These are phyloP conservation scores for Suillus discolor DNA, from an alignment of 768 basidiomycete genomes.

Conservation along the genomic window DNA sequence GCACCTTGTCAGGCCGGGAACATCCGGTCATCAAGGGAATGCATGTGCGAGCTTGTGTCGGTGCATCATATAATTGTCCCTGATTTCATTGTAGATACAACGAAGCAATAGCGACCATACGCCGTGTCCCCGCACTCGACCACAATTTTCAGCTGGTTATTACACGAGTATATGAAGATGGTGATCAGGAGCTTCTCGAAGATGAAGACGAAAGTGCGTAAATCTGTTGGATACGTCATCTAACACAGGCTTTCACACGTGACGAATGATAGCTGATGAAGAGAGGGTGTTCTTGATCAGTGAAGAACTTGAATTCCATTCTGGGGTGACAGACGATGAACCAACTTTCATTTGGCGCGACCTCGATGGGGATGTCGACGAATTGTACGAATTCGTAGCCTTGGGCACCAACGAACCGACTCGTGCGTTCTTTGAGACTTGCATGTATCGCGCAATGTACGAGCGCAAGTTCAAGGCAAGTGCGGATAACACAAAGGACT, in stretches of 20 bases:
- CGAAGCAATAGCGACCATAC: conserved; percentile 93
- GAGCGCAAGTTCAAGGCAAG: conserved; percentile 84
- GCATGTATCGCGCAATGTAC: conserved; percentile 96
- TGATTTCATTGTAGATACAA: conserved; percentile 66
- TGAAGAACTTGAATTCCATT: conserved; percentile 85
- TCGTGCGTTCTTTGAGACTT: conserved; percentile 86
- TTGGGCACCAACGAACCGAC: conserved; percentile 75
- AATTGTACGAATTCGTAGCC: conserved; percentile 92
- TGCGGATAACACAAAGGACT: conserved; percentile 68
- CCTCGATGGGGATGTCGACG: conserved; percentile 87
- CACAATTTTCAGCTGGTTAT: conserved; percentile 91
- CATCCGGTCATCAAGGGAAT: conserved; percentile 90
- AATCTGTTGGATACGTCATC: conserved; percentile 5
- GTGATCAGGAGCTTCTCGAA: conserved; percentile 91
- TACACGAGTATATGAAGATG: conserved; percentile 96
- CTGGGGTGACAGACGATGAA: conserved; percentile 72
- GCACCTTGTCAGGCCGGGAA: conserved; percentile 90
- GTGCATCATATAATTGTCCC: conserved; percentile 6
- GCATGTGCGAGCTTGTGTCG: conserved; percentile 72
- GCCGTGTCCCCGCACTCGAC: conserved; percentile 74
- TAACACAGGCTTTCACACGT: conserved; percentile 9
- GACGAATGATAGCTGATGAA: conserved; percentile 71
- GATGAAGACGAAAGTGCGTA: conserved; percentile 87
- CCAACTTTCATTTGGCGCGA: conserved; percentile 91
- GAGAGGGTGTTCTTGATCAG: conserved; percentile 92